These are phyloP conservation scores for Fusarium temperatum DNA, from an alignment of 2,329 filamentous ascomycete species.

Conservation along the genomic window DNA sequence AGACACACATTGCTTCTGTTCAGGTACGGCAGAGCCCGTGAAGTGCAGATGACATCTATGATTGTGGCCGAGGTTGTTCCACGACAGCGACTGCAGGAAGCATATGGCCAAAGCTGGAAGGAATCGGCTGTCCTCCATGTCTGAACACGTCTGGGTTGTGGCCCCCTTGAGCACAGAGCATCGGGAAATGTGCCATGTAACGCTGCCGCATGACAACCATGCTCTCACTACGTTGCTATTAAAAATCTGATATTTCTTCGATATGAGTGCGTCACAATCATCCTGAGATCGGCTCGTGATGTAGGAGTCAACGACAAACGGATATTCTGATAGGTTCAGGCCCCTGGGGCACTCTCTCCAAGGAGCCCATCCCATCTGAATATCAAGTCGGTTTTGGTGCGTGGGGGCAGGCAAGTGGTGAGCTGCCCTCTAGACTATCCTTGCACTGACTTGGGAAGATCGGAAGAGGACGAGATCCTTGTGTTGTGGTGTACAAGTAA, in stretches of 20 bases:
- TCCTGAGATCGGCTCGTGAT: constrained; percentile 13
- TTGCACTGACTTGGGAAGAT: constrained; percentile 13
- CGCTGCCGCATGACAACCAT: background rate
- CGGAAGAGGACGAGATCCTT: constrained; percentile 22
- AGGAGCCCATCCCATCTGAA: constrained; percentile 2
- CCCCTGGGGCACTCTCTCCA: background rate
- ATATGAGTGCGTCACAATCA: constrained; percentile 7
- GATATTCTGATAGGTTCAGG: constrained; percentile 18
- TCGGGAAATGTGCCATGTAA: background rate
- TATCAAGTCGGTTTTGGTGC: constrained; percentile 3
- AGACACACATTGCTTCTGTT: constrained; percentile 15
- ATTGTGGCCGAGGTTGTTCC: constrained; percentile 20
- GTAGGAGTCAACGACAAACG: constrained; percentile 1
- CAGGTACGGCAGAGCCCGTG: constrained; percentile 28
- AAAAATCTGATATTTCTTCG: background rate
- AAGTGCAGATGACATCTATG: constrained; percentile 29
- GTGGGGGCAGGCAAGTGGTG: constrained; percentile 22
- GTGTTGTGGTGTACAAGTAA: background rate
- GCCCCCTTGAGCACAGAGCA: background rate
- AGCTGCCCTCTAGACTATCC: constrained; percentile 2
- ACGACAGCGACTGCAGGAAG: constrained; percentile 13
- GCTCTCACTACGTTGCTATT: background rate
- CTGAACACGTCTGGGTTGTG: background rate
- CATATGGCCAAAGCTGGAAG: constrained; percentile 4
- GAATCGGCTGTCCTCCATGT: constrained; percentile 2